Evolutionary conservation across 768 basidiomycete species (phyloP).

Genomic region (Pleurotus platypus): DNA sequence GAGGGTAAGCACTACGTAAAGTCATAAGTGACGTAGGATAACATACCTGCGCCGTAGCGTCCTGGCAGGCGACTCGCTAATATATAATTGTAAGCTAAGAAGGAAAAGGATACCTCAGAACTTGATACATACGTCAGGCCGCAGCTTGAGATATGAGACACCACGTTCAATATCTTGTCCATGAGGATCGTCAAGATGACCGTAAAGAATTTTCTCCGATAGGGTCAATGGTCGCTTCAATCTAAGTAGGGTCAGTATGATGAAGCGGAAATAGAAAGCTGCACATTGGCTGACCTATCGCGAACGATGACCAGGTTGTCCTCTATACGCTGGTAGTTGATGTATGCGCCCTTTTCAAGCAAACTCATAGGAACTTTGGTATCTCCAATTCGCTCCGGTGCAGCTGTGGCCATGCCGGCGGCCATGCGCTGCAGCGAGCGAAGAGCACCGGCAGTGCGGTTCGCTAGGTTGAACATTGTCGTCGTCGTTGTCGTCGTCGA

Average conservation of each 20-base stretch:
- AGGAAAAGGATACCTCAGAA: slow-evolving; percentile 7
- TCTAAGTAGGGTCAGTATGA: slow-evolving; percentile 34
- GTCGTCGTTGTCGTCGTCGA: slow-evolving; percentile 7
- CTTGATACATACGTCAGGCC: slow-evolving; percentile 79
- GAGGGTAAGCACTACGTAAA: slow-evolving; percentile 24
- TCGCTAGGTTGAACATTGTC: slow-evolving; percentile 55
- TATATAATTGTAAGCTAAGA: slow-evolving; percentile 9
- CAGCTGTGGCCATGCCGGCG: slow-evolving; percentile 78
- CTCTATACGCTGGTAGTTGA: slow-evolving; percentile 97
- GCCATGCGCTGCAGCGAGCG: slow-evolving; percentile 50
- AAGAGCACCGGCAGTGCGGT: slow-evolving; percentile 49
- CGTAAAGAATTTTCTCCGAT: slow-evolving; percentile 97
- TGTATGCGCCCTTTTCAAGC: slow-evolving; percentile 77
- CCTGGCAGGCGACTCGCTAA: slow-evolving; percentile 87
- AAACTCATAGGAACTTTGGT: slow-evolving; percentile 88
- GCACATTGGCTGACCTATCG: slow-evolving; percentile 49
- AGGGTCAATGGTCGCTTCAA: slow-evolving; percentile 87
- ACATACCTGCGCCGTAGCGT: slow-evolving; percentile 81
- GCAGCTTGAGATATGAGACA: slow-evolving; percentile 92
- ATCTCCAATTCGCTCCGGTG: slow-evolving; percentile 72
- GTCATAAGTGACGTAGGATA: slow-evolving; percentile 16
- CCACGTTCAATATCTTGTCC: slow-evolving; percentile 91
- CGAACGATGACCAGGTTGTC: slow-evolving; percentile 91
- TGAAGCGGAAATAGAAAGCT: not conserved
- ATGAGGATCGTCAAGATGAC: slow-evolving; percentile 93